Evolutionary conservation across 176 grass and related monocot genomes (phyloP).

Genomic region (Carex cristatella): DNA sequence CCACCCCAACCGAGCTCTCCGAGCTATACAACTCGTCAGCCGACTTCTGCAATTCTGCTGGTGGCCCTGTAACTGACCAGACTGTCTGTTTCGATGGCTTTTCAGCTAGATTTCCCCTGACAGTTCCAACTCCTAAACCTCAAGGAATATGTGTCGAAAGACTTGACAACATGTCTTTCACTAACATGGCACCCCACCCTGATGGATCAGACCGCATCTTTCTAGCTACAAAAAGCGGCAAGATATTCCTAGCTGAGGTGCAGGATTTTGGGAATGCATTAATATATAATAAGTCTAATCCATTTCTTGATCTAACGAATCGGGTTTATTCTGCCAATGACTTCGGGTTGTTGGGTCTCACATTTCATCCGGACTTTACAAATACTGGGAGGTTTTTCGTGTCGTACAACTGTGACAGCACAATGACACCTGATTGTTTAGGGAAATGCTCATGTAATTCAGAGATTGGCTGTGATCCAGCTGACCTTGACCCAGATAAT

Average conservation of each 20-base stretch:
- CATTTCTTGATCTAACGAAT: constrained; percentile 81
- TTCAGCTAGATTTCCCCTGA: constrained; percentile 46
- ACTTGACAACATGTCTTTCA: constrained; percentile 48
- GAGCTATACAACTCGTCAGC: constrained; percentile 48
- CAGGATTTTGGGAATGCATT: constrained; percentile 34
- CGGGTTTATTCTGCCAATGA: constrained; percentile 57
- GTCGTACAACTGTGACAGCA: constrained; percentile 88
- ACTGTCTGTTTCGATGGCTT: constrained; percentile 53
- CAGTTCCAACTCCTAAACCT: not conserved
- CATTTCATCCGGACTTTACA: constrained; percentile 70
- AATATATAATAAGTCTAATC: constrained; percentile 25
- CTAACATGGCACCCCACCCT: constrained; percentile 81
- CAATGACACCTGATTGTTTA: constrained; percentile 47
- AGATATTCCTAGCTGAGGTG: constrained; percentile 64
- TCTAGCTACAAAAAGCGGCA: constrained; percentile 51
- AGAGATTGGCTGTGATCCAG: constrained; percentile 43
- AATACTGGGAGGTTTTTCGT: constrained; percentile 77
- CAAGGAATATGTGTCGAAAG: constrained; percentile 77
- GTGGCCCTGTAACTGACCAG: constrained; percentile 16
- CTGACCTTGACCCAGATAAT: constrained; percentile 43
- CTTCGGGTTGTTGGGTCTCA: constrained; percentile 56
- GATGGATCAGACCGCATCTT: constrained; percentile 70
- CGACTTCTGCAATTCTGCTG: constrained; percentile 49
- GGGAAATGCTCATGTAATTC: constrained; percentile 76
- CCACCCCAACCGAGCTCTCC: constrained; percentile 35